Percentiles rank a stretch among this genome's conserved stretches.
These are phyloP conservation scores for Starmera dryadoides DNA, from an alignment of 805 yeast genomes.

Conservation along the genomic window DNA sequence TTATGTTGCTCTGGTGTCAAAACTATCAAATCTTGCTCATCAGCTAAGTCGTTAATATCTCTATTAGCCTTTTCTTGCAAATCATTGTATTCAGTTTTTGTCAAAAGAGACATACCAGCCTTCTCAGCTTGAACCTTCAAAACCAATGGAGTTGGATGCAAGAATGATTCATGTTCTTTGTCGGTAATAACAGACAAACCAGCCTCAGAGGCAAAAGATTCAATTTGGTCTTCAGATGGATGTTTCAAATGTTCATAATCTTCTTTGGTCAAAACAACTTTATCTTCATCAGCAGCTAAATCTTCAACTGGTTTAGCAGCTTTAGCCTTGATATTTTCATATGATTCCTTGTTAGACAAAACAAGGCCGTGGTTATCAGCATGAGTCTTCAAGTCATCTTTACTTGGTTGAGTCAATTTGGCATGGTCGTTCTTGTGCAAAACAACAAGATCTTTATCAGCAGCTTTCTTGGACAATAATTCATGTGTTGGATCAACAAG, in stretches of 20 bases:
- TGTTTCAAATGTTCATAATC: constrained; percentile 6
- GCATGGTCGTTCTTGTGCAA: background rate
- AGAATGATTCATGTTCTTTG: constrained; percentile 9
- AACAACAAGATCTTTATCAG: background rate
- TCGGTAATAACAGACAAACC: constrained; percentile 9
- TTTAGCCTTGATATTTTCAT: constrained; percentile 2
- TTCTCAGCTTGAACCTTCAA: constrained; percentile 1
- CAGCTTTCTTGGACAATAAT: background rate
- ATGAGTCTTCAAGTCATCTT: background rate
- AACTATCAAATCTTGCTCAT: constrained; percentile 2
- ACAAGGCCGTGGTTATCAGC: constrained; percentile 5
- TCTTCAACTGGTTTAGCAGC: constrained; percentile 10
- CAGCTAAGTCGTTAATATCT: constrained; percentile 9
- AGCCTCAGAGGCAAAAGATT: constrained; percentile 5
- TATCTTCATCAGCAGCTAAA: constrained; percentile 18
- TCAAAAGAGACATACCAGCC: constrained; percentile 1
- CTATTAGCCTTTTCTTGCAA: constrained; percentile 2
- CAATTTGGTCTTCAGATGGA: constrained; percentile 5
- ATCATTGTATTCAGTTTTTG: constrained; percentile 3
- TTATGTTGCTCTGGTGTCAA: constrained; percentile 1
- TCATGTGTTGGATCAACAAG: background rate
- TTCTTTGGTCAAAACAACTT: constrained; percentile 11
- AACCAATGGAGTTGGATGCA: constrained; percentile 12
- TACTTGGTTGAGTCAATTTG: background rate
- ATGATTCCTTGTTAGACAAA: constrained; percentile 7